Base-by-base conservation (phyloP, 441 rosid genomes). In the Populus hybrid region DNA sequence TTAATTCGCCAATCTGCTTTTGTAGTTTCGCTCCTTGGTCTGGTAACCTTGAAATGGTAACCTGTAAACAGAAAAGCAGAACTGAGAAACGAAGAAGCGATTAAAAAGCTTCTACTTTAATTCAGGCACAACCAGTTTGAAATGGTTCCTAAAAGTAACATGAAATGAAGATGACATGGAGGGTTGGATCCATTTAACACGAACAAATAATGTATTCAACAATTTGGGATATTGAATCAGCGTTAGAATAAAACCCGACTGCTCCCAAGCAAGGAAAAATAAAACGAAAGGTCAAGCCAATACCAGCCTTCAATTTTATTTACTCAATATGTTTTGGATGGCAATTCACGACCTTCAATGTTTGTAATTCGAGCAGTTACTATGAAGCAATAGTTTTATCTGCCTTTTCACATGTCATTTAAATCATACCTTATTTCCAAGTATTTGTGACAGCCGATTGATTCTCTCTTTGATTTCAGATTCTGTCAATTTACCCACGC, bases 401-500 rank as follows among this genome's bases (percentile, higher is more conserved):
- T 28, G 29, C 29, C 29, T 28, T 28, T 28, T 28, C 29, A 28
- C 29, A 28, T 28, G 29, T 28, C 29, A 28, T 28, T 28, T 28
- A 28, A 28, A 28, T 28, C 29, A 28, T 28, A 28, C 29, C 29
- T 28, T 28, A 28, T 28, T 28, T 28, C 29, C 29, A 28, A 28
- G 29, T 28, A 28, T 28, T 28, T 28, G 29, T 28, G 95, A 83
- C 42, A 95, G 76, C 31, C 97, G 84, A 77, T 78, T 86, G 83
- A 95, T 91, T 77, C 85, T 88, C 78, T 86, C 91, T 83, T 90
- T 92, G 42, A 95, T 90, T 38, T 88, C 90, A 68, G 91, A 88
- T 85, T 94, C 97, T 11, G 92, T 84, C 84, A 83, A 70, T 79
- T 92, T 90, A 42, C 81, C 82, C 16, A 26, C 35, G 24, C 78